Percentiles rank a stretch among this genome's conserved stretches.
Conservation (phyloP, 306 rosid species). For the Begonia loranthoides region DNA sequence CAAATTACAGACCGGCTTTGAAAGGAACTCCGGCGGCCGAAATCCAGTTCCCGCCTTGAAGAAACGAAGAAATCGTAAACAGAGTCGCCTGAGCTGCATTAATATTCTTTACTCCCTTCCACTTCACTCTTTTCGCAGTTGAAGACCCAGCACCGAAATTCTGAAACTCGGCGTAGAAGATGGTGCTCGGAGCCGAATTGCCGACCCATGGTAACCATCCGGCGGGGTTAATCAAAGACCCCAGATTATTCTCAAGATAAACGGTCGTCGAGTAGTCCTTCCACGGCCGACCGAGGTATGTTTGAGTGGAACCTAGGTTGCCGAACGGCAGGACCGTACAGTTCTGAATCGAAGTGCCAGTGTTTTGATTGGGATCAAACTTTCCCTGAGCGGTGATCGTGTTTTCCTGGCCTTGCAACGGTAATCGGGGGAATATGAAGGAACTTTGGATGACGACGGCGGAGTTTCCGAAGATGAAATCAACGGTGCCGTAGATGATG, state of each 20-base stretch:
- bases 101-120: slow-evolving; percentile 57
- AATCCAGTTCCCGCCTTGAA: slow-evolving; percentile 49
- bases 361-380: slow-evolving; percentile 62
- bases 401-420: slow-evolving; percentile 48
- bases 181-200: slow-evolving; percentile 54
- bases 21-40: slow-evolving; percentile 20
- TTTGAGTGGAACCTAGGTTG: slow-evolving; percentile 29
- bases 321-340: slow-evolving; percentile 40
- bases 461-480: slow-evolving; percentile 71
- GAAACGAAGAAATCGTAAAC: slow-evolving; percentile 38
- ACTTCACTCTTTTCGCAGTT: slow-evolving; percentile 42
- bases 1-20: slow-evolving; percentile 23
- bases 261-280: slow-evolving; percentile 75
- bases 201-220: slow-evolving; percentile 87
- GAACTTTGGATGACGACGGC: slow-evolving; percentile 52
- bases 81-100: slow-evolving; percentile 17
- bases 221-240: slow-evolving; percentile 27
- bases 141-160: slow-evolving; percentile 58
- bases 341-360: slow-evolving; percentile 50
- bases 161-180: slow-evolving; percentile 50
- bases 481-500: slow-evolving; percentile 54
- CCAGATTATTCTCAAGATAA: slow-evolving; percentile 27
- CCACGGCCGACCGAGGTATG: slow-evolving; percentile 82
- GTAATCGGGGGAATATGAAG: slow-evolving; percentile 33
- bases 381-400: slow-evolving; percentile 79